Percentiles rank a stretch among this genome's conserved stretches.
phyloP scores from a whole-genome alignment of 768 basidiomycete species.

The Leucosporidium creatinivorum region DNA sequence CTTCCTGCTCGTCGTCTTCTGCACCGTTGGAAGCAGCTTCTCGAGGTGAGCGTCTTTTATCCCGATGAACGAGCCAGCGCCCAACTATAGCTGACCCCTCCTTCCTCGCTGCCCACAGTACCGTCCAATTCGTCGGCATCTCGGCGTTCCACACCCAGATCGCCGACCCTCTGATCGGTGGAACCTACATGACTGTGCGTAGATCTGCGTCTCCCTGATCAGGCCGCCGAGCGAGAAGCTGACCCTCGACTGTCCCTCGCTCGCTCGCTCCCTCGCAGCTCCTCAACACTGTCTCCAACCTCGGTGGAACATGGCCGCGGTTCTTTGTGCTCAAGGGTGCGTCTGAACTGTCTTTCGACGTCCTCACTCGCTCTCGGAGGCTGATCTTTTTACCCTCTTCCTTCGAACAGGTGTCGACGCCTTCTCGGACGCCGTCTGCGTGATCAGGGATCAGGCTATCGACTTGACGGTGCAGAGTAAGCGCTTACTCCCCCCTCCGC shows the following conservation, averaged over 20 bases:
- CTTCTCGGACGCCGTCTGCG: constrained; percentile 77
- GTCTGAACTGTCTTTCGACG: background rate
- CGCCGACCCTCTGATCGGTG: constrained; percentile 92
- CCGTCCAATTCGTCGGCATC: constrained; percentile 77
- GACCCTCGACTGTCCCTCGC: too few species aligned
- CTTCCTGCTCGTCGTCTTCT: constrained; percentile 69
- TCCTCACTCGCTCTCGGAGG: constrained; percentile 24
- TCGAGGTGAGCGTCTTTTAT: constrained; percentile 56
- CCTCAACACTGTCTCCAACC: constrained; percentile 88
- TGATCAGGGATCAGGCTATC: constrained; percentile 50
- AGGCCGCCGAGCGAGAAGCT: background rate
- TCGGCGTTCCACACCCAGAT: constrained; percentile 98
- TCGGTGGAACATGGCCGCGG: constrained; percentile 97
- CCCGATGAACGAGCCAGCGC: background rate
- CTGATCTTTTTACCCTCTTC: background rate
- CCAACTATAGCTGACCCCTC: background rate
- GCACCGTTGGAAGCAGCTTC: constrained; percentile 77
- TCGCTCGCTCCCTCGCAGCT: constrained; percentile 50
- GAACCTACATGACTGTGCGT: constrained; percentile 97
- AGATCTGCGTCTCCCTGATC: background rate
- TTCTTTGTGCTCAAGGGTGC: constrained; percentile 88
- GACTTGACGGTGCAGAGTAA: constrained; percentile 42
- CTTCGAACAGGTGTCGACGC: constrained; percentile 64
- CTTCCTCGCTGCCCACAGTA: constrained; percentile 3
- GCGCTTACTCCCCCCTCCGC: constrained; percentile 34